phyloP scores from a whole-genome alignment of 257 asterid species.

The Salvia hispanica region DNA sequence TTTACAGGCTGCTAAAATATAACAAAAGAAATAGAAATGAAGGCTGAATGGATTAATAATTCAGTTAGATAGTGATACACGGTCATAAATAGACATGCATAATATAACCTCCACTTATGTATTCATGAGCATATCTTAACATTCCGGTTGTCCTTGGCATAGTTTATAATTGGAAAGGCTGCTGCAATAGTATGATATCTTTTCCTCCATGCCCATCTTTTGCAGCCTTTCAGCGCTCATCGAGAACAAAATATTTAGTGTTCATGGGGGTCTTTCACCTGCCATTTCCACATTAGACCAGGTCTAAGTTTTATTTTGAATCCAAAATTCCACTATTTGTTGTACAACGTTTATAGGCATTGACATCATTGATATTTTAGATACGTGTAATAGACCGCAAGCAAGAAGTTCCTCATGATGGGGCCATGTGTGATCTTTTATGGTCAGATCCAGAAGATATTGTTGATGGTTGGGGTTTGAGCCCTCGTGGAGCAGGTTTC shows the following conservation, averaged over 20 bases:
- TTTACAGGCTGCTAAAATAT: neutral
- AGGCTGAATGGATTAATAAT: conserved; percentile 5
- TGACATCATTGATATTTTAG: conserved; percentile 43
- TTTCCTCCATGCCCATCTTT: conserved; percentile 21
- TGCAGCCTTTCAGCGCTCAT: conserved; percentile 91
- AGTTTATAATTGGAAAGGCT: neutral
- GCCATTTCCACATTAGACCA: conserved; percentile 84
- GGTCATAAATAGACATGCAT: conserved; percentile 1
- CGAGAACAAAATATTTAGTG: conserved; percentile 86
- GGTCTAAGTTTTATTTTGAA: conserved; percentile 45
- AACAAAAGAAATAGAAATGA: neutral
- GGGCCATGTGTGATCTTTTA: conserved; percentile 95
- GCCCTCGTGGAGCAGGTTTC: conserved; percentile 98
- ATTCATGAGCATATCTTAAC: neutral
- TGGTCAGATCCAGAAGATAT: conserved; percentile 98
- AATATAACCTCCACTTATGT: conserved; percentile 15
- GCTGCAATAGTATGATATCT: neutral
- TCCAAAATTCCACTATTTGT: conserved; percentile 15
- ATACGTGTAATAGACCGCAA: conserved; percentile 89
- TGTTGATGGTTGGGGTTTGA: conserved; percentile 96
- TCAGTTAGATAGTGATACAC: conserved; percentile 17
- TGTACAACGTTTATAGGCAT: conserved; percentile 2
- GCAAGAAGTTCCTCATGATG: conserved; percentile 98
- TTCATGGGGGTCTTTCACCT: conserved; percentile 97
- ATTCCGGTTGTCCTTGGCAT: conserved; percentile 2